Conservation (phyloP, 208 protist genomes). For the Leishmania guyanensis region DNA sequence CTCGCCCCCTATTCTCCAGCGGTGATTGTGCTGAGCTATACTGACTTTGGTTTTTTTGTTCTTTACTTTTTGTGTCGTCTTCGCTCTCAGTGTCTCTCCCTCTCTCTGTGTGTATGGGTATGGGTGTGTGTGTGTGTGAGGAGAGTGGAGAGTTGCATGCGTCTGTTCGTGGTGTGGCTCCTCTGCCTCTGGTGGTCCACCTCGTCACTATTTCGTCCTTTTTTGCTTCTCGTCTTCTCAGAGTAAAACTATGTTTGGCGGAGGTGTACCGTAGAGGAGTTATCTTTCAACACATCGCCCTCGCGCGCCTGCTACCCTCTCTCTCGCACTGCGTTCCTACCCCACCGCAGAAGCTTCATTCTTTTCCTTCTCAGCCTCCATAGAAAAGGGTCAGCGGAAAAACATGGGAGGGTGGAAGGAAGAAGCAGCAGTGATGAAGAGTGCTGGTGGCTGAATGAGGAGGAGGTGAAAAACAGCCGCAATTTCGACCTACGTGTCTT, state of each 20-base stretch:
- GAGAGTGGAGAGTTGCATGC: not conserved
- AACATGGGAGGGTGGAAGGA: not conserved
- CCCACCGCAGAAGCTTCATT: not conserved
- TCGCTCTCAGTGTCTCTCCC: not conserved
- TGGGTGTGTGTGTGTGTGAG: not conserved
- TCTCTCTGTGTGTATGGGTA: not conserved
- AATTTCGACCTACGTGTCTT: not conserved
- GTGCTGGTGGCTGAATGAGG: not conserved
- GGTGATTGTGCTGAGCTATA: no score
- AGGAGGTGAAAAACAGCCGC: not conserved
- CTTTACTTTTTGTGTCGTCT: not conserved
- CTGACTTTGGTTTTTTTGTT: not conserved
- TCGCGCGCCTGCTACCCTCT: not conserved
- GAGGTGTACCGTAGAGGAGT: not conserved
- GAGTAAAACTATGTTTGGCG: not conserved
- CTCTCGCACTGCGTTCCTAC: not conserved
- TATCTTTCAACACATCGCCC: not conserved
- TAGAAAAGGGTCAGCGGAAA: not conserved
- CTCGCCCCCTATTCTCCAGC: no score
- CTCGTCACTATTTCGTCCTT: not conserved
- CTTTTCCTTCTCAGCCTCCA: not conserved
- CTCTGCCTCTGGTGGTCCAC: not conserved
- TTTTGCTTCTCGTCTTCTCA: not conserved
- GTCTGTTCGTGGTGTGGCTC: not conserved
- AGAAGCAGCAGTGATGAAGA: not conserved